phyloP scores from a whole-genome alignment of 768 basidiomycete species.

The Mrakia hoshinonis region DNA sequence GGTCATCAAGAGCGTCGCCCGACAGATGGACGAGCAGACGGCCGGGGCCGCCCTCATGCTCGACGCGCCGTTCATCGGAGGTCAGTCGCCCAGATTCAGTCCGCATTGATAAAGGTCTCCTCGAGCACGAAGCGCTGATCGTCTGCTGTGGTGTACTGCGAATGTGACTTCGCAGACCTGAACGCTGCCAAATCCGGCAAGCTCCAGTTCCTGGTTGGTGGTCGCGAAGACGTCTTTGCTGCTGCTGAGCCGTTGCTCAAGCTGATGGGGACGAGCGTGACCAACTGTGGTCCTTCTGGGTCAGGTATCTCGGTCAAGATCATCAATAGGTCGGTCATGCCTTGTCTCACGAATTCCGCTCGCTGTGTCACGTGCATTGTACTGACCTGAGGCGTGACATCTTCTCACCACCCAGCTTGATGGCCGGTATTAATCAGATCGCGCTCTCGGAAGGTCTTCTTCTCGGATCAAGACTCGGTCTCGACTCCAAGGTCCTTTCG shows the following conservation, averaged over 20 bases:
- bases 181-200: not conserved
- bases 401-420: slow-evolving; percentile 17
- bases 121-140: too few species aligned
- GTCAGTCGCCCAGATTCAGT: not conserved
- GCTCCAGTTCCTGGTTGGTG: slow-evolving; percentile 11
- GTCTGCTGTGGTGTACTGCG: not conserved
- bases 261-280: not conserved
- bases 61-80: slow-evolving; percentile 14
- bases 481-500: not conserved
- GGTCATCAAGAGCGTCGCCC: slow-evolving; percentile 27
- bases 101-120: not conserved
- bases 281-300: slow-evolving; percentile 12
- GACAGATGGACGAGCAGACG: slow-evolving; percentile 21
- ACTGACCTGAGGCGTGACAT: not conserved
- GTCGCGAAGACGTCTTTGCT: not conserved
- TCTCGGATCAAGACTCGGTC: slow-evolving; percentile 6
- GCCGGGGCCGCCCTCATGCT: slow-evolving; percentile 9
- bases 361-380: not conserved
- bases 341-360: not conserved
- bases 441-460: slow-evolving; percentile 17
- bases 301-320: not conserved
- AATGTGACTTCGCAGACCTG: not conserved
- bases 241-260: slow-evolving; percentile 9
- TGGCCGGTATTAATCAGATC: slow-evolving; percentile 15
- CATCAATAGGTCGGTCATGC: not conserved